A percentile compares a stretch with the other conserved stretches of the same genome.
phyloP scores from a whole-genome alignment of 2,329 filamentous ascomycete genomes.

The Grosmannia penicillata region DNA sequence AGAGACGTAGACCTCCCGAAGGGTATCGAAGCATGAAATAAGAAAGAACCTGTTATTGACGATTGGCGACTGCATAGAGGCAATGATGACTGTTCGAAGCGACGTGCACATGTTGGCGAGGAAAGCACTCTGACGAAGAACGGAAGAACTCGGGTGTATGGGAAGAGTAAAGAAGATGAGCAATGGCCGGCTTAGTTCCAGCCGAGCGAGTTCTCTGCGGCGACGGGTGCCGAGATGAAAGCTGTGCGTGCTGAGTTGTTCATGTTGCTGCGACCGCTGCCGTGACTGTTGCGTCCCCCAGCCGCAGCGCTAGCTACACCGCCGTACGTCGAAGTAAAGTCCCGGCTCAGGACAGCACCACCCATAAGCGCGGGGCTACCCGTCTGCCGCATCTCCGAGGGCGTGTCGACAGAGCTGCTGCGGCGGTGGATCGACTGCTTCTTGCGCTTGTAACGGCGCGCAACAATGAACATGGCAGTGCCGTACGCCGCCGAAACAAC shows the following conservation, averaged over 20 bases:
- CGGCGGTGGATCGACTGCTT: constrained; percentile 61
- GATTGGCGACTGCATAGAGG: constrained; percentile 4
- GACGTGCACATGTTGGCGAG: background rate
- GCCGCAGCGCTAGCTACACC: constrained; percentile 28
- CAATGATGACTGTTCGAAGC: constrained; percentile 16
- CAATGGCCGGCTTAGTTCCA: constrained; percentile 55
- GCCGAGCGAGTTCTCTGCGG: constrained; percentile 85
- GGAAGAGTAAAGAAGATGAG: background rate
- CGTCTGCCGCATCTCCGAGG: constrained; percentile 41
- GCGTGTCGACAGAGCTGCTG: constrained; percentile 56
- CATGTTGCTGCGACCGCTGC: constrained; percentile 34
- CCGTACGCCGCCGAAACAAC: constrained; percentile 75
- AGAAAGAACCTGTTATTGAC: constrained; percentile 1
- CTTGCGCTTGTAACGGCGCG: constrained; percentile 79
- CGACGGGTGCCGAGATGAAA: constrained; percentile 77
- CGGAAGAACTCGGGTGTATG: constrained; percentile 1
- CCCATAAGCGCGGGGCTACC: constrained; percentile 54
- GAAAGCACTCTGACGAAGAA: background rate
- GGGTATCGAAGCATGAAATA: constrained; percentile 29
- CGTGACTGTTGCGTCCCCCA: constrained; percentile 42
- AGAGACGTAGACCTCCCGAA: constrained; percentile 21
- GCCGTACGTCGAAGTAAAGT: constrained; percentile 38
- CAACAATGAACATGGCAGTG: constrained; percentile 86
- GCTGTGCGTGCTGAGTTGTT: constrained; percentile 40
- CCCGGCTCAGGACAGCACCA: constrained; percentile 45